Percentiles rank a stretch among this genome's conserved stretches.
Evolutionary conservation across 306 rosid genomes (phyloP).

Genomic region (Rosa persica): DNA sequence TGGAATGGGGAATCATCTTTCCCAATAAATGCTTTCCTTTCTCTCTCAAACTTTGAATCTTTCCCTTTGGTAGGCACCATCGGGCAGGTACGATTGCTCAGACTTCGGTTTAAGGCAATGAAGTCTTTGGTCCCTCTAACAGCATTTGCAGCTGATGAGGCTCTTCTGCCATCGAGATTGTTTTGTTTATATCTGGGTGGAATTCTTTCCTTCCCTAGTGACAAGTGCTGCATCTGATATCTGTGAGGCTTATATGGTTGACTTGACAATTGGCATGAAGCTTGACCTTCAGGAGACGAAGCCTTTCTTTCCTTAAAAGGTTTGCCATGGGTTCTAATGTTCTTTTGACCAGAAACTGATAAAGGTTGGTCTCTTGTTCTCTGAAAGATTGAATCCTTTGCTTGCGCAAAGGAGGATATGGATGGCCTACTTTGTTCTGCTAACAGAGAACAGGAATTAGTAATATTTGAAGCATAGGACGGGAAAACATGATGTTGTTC

Average conservation of each 20-base stretch:
- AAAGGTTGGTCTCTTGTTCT: slow-evolving; percentile 31
- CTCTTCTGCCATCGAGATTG: slow-evolving; percentile 47
- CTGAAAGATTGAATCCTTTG: slow-evolving; percentile 39
- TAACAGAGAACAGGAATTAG: slow-evolving; percentile 32
- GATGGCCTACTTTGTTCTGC: slow-evolving; percentile 41
- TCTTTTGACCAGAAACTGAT: slow-evolving; percentile 36
- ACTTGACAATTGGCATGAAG: slow-evolving; percentile 40
- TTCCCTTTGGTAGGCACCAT: slow-evolving; percentile 53
- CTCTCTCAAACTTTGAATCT: slow-evolving; percentile 47
- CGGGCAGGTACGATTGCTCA: slow-evolving; percentile 41
- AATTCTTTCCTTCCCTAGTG: slow-evolving; percentile 34
- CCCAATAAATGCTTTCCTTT: slow-evolving; percentile 51
- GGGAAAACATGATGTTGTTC: slow-evolving; percentile 31
- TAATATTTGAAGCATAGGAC: slow-evolving; percentile 36
- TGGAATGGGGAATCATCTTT: slow-evolving; percentile 44
- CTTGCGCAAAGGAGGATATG: slow-evolving; percentile 36
- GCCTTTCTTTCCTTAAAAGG: slow-evolving; percentile 35
- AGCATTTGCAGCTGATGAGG: slow-evolving; percentile 44
- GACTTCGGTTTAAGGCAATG: slow-evolving; percentile 67
- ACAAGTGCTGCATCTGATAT: slow-evolving; percentile 46
- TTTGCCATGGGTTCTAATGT: slow-evolving; percentile 26
- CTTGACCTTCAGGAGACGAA: slow-evolving; percentile 34
- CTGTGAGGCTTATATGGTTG: slow-evolving; percentile 36
- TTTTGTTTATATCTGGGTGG: slow-evolving; percentile 42
- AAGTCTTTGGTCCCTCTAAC: slow-evolving; percentile 57